phyloP scores from a whole-genome alignment of 495 filamentous ascomycete species.

The Penicillium lividum region DNA sequence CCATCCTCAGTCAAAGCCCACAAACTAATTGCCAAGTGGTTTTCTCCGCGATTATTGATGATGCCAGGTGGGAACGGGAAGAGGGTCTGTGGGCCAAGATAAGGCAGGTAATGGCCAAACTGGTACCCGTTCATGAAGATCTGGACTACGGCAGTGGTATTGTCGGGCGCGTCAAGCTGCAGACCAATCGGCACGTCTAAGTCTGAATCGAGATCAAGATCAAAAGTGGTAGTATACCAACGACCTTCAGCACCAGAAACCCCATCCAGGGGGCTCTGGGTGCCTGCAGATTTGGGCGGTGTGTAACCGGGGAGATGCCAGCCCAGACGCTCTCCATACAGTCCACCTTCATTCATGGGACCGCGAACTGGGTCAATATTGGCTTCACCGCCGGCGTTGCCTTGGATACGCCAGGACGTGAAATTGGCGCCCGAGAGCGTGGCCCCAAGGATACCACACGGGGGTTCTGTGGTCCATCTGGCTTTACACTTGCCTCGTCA shows the following conservation, averaged over 20 bases:
- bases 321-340: constrained; percentile 66
- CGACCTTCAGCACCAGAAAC: constrained; percentile 49
- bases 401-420: constrained; percentile 71
- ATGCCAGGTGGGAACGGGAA: constrained; percentile 53
- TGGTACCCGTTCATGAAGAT: constrained; percentile 49
- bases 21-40: constrained; percentile 48
- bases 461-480: constrained; percentile 61
- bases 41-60: constrained; percentile 46
- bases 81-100: constrained; percentile 50
- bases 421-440: constrained; percentile 43
- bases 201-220: constrained; percentile 48
- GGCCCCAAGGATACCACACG: constrained; percentile 70
- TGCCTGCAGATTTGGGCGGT: constrained; percentile 41
- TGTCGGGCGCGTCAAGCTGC: constrained; percentile 26
- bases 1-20: constrained; percentile 47
- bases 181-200: constrained; percentile 45
- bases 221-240: constrained; percentile 61
- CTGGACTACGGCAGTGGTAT: constrained; percentile 33
- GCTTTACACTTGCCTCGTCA: constrained; percentile 60
- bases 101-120: constrained; percentile 51
- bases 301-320: constrained; percentile 62
- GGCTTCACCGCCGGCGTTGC: constrained; percentile 70
- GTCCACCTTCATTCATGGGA: constrained; percentile 71
- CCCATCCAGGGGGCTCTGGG: constrained; percentile 48
- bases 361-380: constrained; percentile 65